These are phyloP conservation scores for Mixia osmundae DNA, from an alignment of 1,284 basidiomycete species.

Conservation along the genomic window DNA sequence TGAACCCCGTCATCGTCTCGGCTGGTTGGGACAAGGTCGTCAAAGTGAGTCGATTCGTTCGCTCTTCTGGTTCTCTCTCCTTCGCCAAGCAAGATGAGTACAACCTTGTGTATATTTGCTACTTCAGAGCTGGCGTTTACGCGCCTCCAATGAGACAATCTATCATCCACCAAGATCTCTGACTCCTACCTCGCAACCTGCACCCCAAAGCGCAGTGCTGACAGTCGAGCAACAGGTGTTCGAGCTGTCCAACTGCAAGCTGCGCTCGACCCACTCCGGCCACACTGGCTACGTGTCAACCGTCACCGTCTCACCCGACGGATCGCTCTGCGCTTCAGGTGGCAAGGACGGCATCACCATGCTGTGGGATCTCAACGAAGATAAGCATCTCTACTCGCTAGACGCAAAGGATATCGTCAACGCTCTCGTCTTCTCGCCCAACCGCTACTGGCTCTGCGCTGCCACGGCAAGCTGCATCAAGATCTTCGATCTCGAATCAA, in stretches of 20 bases:
- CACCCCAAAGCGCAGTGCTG: constrained; percentile 1
- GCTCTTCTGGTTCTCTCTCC: constrained; percentile 4
- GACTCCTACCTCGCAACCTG: constrained; percentile 22
- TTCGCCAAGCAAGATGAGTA: constrained; percentile 28
- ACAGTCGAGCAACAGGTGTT: constrained; percentile 44
- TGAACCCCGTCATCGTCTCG: constrained; percentile 96
- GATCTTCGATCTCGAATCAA: constrained; percentile 60
- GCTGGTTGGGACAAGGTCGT: constrained; percentile 99
- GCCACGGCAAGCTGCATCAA: constrained; percentile 95
- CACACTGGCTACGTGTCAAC: constrained; percentile 99
- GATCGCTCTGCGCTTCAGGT: constrained; percentile 94
- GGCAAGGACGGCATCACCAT: constrained; percentile 99
- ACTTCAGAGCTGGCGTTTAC: constrained; percentile 48
- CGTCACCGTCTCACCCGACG: constrained; percentile 93
- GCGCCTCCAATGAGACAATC: constrained; percentile 38
- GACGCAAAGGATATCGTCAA: constrained; percentile 98
- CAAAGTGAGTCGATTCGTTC: constrained; percentile 46
- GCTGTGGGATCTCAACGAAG: constrained; percentile 99
- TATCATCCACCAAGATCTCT: constrained; percentile 51
- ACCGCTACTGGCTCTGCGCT: constrained; percentile 99
- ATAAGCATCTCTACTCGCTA: constrained; percentile 99
- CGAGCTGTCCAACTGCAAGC: constrained; percentile 99
- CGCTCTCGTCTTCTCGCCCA: constrained; percentile 96
- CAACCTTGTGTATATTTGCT: constrained; percentile 41
- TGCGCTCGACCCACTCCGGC: constrained; percentile 99